Evolutionary conservation across 345 rosid species (phyloP), one percentile per base, ranked within the genome.

Genomic region (Toxicodendron radicans): DNA sequence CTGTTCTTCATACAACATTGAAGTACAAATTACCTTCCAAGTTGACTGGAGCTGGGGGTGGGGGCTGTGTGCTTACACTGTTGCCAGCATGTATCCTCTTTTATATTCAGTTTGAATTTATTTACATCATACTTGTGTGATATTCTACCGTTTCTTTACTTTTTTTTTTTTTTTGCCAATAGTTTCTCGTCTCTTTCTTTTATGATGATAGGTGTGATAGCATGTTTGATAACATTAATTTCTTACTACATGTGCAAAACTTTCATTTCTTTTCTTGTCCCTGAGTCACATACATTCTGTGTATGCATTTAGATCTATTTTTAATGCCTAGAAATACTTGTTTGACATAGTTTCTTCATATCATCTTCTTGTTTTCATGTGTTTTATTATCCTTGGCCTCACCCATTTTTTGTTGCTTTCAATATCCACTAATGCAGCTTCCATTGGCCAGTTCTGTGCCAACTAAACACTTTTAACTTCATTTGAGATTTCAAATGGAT

Each of bases 41-140:
- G 80, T 79, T 96, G 69, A 93, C 99, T 0, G 99, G 98, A 78
- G 99, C 97, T 67, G 99, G 99, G 10, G 97, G 98, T 4, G 98
- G 98, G 16, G 98, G 97, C 66, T 96, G 98, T 11, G 95, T 90
- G 64, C 89, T 96, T 16, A 95, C 98, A 14, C 76, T 96, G 18
- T 75, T 96, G 76, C 98, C 98, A 13, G 84, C 90, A 72, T 24
- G 97, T 96, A 96, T 91, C 93, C 91, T 85, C 76, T 2, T 41
- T 73, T 71, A 45, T 49, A 38, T 66, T 64, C 2, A 35, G 35
- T 38, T 66, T 59, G 43, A 1, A 56, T 49, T 46, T 68, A 5
- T 23, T 69, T 73, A 14, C 20, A 33, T 66, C 20, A 3, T 60
- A 21, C 58, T 52, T 74, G 56, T 30, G 30, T 51, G 12, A 43